phyloP scores from a whole-genome alignment of 768 basidiomycete species.

The Boletus speciosus region DNA sequence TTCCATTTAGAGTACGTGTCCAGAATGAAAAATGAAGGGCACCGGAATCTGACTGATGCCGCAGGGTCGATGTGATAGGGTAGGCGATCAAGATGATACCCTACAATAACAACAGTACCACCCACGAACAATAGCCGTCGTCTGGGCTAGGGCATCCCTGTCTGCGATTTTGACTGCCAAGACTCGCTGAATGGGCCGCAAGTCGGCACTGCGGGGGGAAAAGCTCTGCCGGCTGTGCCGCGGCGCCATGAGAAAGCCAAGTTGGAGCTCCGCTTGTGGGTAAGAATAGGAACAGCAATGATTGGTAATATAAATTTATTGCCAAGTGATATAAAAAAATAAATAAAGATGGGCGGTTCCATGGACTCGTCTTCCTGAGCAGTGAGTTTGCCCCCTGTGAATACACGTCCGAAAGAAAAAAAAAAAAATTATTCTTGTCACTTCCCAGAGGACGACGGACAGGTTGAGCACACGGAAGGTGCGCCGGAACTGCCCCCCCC shows the following conservation, averaged over 20 bases:
- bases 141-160: slow-evolving; percentile 24
- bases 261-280: slow-evolving; percentile 28
- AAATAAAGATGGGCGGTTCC: too few species aligned
- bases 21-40: slow-evolving; percentile 15
- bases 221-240: slow-evolving; percentile 29
- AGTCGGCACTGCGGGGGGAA: slow-evolving; percentile 2
- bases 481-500: slow-evolving; percentile 2
- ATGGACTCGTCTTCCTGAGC: too few species aligned
- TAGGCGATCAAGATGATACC: slow-evolving; percentile 35
- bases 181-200: slow-evolving; percentile 22
- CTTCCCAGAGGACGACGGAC: not conserved
- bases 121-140: too few species aligned
- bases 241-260: slow-evolving; percentile 18
- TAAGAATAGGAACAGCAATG: slow-evolving; percentile 7
- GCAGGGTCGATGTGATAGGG: slow-evolving; percentile 38
- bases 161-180: not conserved
- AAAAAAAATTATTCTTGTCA: not conserved
- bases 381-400: slow-evolving; percentile 5
- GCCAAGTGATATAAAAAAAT: too few species aligned
- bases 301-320: slow-evolving; percentile 9
- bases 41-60: slow-evolving; percentile 33
- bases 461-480: slow-evolving; percentile 17
- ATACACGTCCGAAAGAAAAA: not conserved
- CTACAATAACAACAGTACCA: not conserved
- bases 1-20: slow-evolving; percentile 18